Evolutionary conservation across 176 grass and related monocot species (phyloP).

Genomic region (Paspalum vaginatum): DNA sequence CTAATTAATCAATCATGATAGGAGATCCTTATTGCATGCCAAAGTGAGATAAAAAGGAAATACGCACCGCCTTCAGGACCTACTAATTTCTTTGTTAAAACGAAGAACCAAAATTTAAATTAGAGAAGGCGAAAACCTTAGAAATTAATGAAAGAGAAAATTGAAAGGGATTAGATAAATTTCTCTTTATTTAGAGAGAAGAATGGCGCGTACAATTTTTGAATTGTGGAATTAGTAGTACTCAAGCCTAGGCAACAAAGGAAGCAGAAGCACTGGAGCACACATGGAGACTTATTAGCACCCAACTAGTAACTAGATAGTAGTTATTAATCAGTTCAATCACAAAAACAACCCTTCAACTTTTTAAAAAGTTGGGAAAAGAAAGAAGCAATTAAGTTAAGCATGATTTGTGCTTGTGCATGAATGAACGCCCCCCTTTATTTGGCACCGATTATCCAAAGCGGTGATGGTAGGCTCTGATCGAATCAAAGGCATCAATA

Average conservation of each 20-base stretch:
- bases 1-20: neutral
- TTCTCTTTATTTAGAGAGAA: neutral
- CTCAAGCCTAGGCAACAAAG: too few relatives aligned
- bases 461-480: neutral
- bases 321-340: neutral
- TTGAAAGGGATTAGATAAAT: neutral
- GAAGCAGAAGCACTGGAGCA: too few relatives aligned
- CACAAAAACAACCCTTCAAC: neutral
- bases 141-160: neutral
- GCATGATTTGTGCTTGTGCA: neutral
- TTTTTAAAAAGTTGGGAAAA: neutral
- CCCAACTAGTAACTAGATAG: neutral
- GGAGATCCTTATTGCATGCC: neutral
- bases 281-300: too few relatives aligned
- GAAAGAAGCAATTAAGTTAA: neutral
- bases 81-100: neutral
- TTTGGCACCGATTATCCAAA: neutral
- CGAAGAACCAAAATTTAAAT: neutral
- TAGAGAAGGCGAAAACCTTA: neutral
- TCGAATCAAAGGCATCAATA: slow-evolving; percentile 6
- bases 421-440: neutral
- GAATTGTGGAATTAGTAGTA: too few relatives aligned
- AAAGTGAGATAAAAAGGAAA: neutral
- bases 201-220: too few relatives aligned
- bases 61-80: neutral